Evolutionary conservation across 2,329 filamentous ascomycete genomes (phyloP), one percentile per base, ranked within the genome.

Genomic region (Hypomyces perniciosus): DNA sequence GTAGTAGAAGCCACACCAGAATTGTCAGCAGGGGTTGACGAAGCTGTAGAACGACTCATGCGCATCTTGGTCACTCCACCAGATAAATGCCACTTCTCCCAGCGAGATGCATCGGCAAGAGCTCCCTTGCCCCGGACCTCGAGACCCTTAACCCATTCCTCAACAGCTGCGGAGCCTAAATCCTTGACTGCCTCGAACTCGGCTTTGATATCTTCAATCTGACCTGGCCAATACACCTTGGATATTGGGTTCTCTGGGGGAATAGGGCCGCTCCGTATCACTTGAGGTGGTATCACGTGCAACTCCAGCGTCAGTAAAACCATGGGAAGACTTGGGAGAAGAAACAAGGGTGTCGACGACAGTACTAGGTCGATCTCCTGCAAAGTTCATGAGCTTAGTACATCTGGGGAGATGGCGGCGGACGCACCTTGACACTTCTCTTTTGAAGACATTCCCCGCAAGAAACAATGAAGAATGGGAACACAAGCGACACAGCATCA

Each of bases 101-200:
- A 92, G 45, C 85, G 80, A 29, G 80, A 75, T 30, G 80, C 76
- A 62, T 87, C 82, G 8, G 72, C 75, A 58, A 82, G 77, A 44
- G 75, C 69, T 52, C 81, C 74, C 58, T 79, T 80, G 8, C 86
- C 85, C 52, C 80, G 76, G 29, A 70, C 72, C 40, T 83, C 78
- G 4, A 93, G 75, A 8, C 88, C 88, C 67, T 91, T 91, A 30
- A 83, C 73, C 88, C 88, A 93, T 65, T 91, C 88, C 58, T 89
- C 85, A 4, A 79, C 77, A 8, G 84, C 80, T 39, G 84, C 83
- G 41, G 76, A 60, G n/a, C 88, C 86, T 57, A 88, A 76, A n/a
- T 72, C 68, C 58, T 81, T 80, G 48, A 84, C 86, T 5, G 80
- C 72, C 40, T 79, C 71, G 57, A 88, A 81, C 60, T 88, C 82